Evolutionary conservation across 352 stramenopile genomes (phyloP).

Genomic region (Phytophthora citricola): DNA sequence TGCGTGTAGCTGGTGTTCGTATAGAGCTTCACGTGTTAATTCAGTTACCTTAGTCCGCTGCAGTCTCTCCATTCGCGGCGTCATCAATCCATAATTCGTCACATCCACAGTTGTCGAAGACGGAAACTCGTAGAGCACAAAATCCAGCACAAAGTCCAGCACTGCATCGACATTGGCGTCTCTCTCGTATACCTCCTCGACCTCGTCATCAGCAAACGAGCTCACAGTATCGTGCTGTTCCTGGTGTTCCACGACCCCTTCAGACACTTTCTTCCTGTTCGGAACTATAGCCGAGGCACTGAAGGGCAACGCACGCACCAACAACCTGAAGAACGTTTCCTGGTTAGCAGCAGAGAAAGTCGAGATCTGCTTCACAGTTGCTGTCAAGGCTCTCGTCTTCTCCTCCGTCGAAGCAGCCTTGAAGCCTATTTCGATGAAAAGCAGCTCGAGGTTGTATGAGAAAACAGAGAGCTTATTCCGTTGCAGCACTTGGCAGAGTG

Average conservation of each 20-base stretch:
- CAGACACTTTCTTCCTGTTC: not conserved
- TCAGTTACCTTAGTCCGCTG: constrained; percentile 51
- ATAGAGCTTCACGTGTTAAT: constrained; percentile 56
- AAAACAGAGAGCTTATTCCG: constrained; percentile 55
- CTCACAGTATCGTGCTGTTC: not conserved
- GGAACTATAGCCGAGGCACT: constrained; percentile 33
- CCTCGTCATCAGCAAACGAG: constrained; percentile 1
- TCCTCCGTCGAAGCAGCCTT: constrained; percentile 49
- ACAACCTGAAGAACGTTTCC: constrained; percentile 69
- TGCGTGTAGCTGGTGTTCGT: constrained; percentile 61
- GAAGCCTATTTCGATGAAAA: constrained; percentile 89
- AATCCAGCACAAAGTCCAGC: constrained; percentile 77
- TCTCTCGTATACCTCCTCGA: constrained; percentile 8
- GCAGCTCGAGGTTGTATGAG: constrained; percentile 69
- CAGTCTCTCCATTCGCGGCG: constrained; percentile 56
- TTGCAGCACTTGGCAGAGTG: constrained; percentile 53
- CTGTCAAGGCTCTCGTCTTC: constrained; percentile 44
- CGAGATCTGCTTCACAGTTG: constrained; percentile 40
- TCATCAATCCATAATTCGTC: constrained; percentile 51
- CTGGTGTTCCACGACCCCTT: constrained; percentile 1
- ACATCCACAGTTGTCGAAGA: constrained; percentile 13
- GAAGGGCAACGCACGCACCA: constrained; percentile 59
- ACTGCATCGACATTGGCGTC: constrained; percentile 50
- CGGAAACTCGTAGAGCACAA: constrained; percentile 62
- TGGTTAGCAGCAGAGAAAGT: constrained; percentile 50